Evolutionary conservation across 2,329 filamentous ascomycete species (phyloP).

Genomic region (Pyricularia sp.): DNA sequence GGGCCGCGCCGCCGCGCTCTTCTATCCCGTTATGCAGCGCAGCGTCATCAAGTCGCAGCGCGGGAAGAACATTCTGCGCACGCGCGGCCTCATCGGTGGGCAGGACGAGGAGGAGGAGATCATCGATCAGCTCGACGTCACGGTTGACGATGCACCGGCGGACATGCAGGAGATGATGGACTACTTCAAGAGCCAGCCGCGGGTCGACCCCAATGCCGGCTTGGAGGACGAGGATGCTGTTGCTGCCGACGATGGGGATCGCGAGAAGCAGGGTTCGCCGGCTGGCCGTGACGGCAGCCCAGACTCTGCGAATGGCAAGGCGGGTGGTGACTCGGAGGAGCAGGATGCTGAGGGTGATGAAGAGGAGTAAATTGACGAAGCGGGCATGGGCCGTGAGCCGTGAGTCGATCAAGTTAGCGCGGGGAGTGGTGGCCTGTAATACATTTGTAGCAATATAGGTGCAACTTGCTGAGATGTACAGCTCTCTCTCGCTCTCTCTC

Average conservation of each 20-base stretch:
- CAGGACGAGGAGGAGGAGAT: constrained; percentile 28
- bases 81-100: constrained; percentile 25
- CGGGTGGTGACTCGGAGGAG: constrained; percentile 17
- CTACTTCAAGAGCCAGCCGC: constrained; percentile 41
- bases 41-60: constrained; percentile 53
- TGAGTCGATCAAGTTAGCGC: not conserved
- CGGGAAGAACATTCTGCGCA: constrained; percentile 52
- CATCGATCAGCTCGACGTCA: constrained; percentile 46
- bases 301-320: constrained; percentile 9
- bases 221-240: constrained; percentile 17
- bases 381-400: not conserved
- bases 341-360: constrained; percentile 38
- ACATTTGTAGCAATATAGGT: not conserved
- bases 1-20: constrained; percentile 46
- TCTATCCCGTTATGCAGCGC: constrained; percentile 60
- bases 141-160: constrained; percentile 45
- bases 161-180: constrained; percentile 42
- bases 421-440: not conserved
- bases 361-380: constrained; percentile 19
- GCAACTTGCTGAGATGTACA: not conserved
- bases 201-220: constrained; percentile 26
- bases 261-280: constrained; percentile 2
- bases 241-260: constrained; percentile 7
- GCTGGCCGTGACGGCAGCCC: constrained; percentile 4
- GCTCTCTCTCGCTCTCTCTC: too few species aligned